Conservation (phyloP, 495 filamentous ascomycete genomes). For the Astrothelium subdiscretum region DNA sequence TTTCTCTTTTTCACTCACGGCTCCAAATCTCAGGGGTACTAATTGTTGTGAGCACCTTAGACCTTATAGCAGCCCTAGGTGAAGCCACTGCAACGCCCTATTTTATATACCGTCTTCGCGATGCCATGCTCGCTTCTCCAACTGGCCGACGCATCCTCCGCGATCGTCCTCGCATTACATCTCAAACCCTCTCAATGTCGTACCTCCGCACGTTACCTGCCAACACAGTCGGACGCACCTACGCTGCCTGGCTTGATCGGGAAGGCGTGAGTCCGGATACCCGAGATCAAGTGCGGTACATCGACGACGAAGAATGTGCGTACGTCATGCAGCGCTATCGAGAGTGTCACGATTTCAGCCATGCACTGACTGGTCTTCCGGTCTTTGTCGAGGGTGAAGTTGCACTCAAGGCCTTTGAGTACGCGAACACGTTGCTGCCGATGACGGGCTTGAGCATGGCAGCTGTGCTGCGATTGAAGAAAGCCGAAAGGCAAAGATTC, state of each 20-base stretch:
- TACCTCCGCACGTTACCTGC: slow-evolving; percentile 58
- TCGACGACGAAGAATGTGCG: slow-evolving; percentile 88
- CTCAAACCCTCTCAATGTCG: slow-evolving; percentile 56
- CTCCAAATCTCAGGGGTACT: not conserved
- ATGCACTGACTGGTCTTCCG: slow-evolving; percentile 85
- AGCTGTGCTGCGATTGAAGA: slow-evolving; percentile 60
- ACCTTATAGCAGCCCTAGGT: slow-evolving; percentile 86
- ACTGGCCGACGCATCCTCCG: slow-evolving; percentile 88
- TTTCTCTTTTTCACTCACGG: not conserved
- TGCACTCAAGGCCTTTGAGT: slow-evolving; percentile 92
- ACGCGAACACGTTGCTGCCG: slow-evolving; percentile 81
- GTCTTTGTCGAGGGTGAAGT: slow-evolving; percentile 90
- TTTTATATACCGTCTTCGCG: slow-evolving; percentile 85
- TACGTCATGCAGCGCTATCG: slow-evolving; percentile 99
- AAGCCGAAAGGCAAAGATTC: slow-evolving; percentile 60
- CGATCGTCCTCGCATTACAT: slow-evolving; percentile 80
- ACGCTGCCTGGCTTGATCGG: slow-evolving; percentile 77
- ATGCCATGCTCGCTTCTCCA: slow-evolving; percentile 73
- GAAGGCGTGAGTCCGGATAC: slow-evolving; percentile 92
- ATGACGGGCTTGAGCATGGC: slow-evolving; percentile 85
- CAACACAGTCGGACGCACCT: slow-evolving; percentile 73
- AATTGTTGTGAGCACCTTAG: slow-evolving; percentile 29
- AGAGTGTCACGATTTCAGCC: slow-evolving; percentile 97
- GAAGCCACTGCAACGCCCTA: slow-evolving; percentile 90
- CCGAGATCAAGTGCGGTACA: slow-evolving; percentile 66